phyloP scores from a whole-genome alignment of 2,329 filamentous ascomycete genomes.

The Aciculosporium take region DNA sequence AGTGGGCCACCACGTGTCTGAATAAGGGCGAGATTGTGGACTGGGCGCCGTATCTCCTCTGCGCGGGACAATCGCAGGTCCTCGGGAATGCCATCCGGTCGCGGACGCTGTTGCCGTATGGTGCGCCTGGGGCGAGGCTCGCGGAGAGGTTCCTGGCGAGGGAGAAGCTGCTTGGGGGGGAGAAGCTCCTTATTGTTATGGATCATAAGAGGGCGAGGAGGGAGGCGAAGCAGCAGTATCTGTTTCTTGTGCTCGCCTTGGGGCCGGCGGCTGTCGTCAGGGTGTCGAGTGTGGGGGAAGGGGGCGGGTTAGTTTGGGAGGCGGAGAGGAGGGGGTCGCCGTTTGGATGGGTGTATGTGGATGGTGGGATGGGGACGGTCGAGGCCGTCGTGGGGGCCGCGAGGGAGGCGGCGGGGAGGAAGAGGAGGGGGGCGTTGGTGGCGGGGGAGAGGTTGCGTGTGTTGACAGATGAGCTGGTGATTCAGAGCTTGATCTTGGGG shows the following conservation, averaged over 20 bases:
- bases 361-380: conserved; percentile 45
- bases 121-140: conserved; percentile 42
- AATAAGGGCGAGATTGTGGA: conserved; percentile 45
- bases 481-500: conserved; percentile 85
- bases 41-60: conserved; percentile 72
- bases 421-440: conserved; percentile 25
- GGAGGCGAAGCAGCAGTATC: conserved; percentile 53
- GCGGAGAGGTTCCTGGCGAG: conserved; percentile 41
- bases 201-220: conserved; percentile 40
- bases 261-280: conserved; percentile 53
- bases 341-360: conserved; percentile 72
- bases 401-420: conserved; percentile 16
- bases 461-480: conserved; percentile 72
- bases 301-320: conserved; percentile 41
- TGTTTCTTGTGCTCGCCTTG: conserved; percentile 67
- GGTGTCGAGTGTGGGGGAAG: conserved; percentile 51
- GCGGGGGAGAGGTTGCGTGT: conserved; percentile 43
- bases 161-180: conserved; percentile 47
- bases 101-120: conserved; percentile 49
- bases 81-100: conserved; percentile 68
- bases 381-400: conserved; percentile 30
- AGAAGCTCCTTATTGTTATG: conserved; percentile 59
- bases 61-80: conserved; percentile 65
- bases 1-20: conserved; percentile 68
- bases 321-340: conserved; percentile 29